These are phyloP conservation scores for Umbilicaria muhlenbergii DNA, from an alignment of 495 filamentous ascomycete genomes.

Conservation along the genomic window DNA sequence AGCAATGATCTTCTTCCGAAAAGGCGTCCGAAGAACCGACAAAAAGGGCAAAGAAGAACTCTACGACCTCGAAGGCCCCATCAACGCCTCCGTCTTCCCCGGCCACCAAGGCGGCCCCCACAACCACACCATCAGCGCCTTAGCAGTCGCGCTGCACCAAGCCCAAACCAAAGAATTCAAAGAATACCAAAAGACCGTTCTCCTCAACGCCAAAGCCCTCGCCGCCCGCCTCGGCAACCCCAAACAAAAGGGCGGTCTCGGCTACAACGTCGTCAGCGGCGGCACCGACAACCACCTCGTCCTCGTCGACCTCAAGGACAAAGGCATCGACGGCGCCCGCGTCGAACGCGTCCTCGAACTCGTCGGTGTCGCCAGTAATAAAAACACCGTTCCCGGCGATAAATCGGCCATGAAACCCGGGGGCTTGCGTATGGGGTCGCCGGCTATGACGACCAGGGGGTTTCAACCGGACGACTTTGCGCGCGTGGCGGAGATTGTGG, in stretches of 20 bases:
- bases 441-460: conserved; percentile 93
- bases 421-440: conserved; percentile 82
- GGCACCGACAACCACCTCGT: conserved; percentile 97
- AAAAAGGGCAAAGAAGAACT: conserved; percentile 73
- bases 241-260: conserved; percentile 59
- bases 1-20: conserved; percentile 96
- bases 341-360: conserved; percentile 92
- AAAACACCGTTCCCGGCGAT: conserved; percentile 96
- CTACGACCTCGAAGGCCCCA: conserved; percentile 86
- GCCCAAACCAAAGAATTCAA: conserved; percentile 80
- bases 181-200: conserved; percentile 73
- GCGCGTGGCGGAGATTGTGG: conserved; percentile 85
- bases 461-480: conserved; percentile 77
- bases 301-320: conserved; percentile 85
- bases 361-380: conserved; percentile 90
- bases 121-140: conserved; percentile 96
- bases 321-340: conserved; percentile 75
- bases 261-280: conserved; percentile 81
- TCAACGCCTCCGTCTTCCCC: conserved; percentile 96
- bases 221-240: conserved; percentile 55
- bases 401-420: conserved; percentile 83
- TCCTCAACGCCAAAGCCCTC: conserved; percentile 78
- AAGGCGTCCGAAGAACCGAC: conserved; percentile 70
- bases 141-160: conserved; percentile 87
- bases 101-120: conserved; percentile 96